Evolutionary conservation across 139 green algal species (phyloP), one percentile per base, ranked within the genome.

Genomic region (Coelastrella sp.): DNA sequence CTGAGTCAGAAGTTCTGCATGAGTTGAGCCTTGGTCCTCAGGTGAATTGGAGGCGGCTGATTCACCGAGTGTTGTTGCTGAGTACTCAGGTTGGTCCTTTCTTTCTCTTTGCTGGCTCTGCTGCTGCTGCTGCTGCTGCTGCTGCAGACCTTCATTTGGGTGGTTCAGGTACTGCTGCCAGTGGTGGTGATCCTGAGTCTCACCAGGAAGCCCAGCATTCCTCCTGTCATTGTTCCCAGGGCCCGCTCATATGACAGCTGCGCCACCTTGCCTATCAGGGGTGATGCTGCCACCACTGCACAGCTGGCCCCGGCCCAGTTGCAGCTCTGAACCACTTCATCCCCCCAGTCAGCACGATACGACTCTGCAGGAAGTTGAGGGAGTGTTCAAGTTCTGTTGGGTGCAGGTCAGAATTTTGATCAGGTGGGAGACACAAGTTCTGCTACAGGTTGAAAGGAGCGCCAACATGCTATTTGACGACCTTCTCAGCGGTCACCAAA

Each of bases 201-300:
- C 73, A 90, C 85, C 73, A 90, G 17, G 85, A 84, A 90, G 5
- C 85, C 85, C 56, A 90, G 85, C 58, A 90, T 15, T 80, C 85
- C 85, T 4, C 85, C 85, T 61, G 85, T 84, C 6, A 90, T 10
- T 20, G 85, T 90, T 58, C 85, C 85, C n/a, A 90, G 59, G 0
- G 85, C 84, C 9, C 85, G 85, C 24, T 90, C 85, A 65, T 84
- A 90, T 19, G 73, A 84, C 12, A 90, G 85, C 27, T 90, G 85
- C 14, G 85, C 85, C 57, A 90, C 73, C 58, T 84, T 90, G 59
- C 85, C 85, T 78, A 90, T 83, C 25, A 90, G 25, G 4, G 85
- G 85, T 12, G 58, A 78, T 11, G 85, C 85, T 14, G 85, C 85
- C 17, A 90, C 85, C 73, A 90, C 85, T 27, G 85, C 85, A 81